A percentile compares a stretch with the other conserved stretches of the same genome.
Conservation (phyloP, 2,329 filamentous ascomycete genomes). For the Fonsecaea pedrosoi region DNA sequence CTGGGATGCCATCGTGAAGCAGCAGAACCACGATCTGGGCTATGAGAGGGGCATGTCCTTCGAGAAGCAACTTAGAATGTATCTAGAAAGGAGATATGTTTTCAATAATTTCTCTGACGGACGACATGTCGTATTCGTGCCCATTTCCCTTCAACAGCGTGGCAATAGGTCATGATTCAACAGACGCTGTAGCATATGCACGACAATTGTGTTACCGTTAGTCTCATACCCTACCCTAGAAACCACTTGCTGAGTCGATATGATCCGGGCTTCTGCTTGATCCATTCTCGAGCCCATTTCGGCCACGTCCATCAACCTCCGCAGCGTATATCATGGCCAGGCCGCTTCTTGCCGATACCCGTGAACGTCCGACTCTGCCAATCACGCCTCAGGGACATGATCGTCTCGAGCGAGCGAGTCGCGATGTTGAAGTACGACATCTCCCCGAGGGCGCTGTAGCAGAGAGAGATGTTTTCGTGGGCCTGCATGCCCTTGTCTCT, state of each 20-base stretch:
- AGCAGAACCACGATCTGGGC: slow-evolving; percentile 32
- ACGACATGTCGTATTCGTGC: too few species aligned
- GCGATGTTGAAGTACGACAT: slow-evolving; percentile 36
- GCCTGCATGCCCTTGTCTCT: slow-evolving; percentile 45
- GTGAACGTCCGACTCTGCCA: slow-evolving; percentile 18
- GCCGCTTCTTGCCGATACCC: slow-evolving; percentile 1
- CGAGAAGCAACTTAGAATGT: too few species aligned
- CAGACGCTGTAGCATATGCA: too few species aligned
- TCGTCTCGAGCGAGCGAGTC: slow-evolving; percentile 31
- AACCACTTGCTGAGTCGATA: too few species aligned
- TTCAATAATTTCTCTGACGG: too few species aligned
- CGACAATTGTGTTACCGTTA: too few species aligned
- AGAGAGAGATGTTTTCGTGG: slow-evolving; percentile 47
- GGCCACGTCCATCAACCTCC: neutral
- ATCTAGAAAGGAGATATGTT: too few species aligned
- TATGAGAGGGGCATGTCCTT: slow-evolving; percentile 35
- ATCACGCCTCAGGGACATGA: slow-evolving; percentile 27
- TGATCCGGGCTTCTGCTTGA: too few species aligned
- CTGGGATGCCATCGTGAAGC: slow-evolving; percentile 41
- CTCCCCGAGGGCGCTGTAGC: slow-evolving; percentile 33
- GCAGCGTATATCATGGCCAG: slow-evolving; percentile 1
- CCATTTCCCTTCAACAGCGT: too few species aligned
- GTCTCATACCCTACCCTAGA: too few species aligned
- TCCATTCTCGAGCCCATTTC: too few species aligned
- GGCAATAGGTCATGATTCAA: too few species aligned